Percentiles rank a stretch among this genome's conserved stretches.
phyloP scores from a whole-genome alignment of 148 eudicot species.

The Fagopyrum esculentum region DNA sequence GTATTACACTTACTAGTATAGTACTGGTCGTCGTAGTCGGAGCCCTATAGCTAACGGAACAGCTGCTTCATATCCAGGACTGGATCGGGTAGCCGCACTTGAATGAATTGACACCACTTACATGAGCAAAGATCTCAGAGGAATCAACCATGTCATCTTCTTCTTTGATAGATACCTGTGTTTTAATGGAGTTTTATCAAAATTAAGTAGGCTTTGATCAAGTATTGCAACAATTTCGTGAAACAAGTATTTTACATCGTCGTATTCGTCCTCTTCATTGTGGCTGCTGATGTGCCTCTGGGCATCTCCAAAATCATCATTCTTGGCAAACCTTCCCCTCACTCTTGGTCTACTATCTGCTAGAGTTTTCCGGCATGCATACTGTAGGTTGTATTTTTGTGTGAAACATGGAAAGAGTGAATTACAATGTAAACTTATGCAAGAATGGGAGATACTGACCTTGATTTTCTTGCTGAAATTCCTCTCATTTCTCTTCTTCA shows the following conservation, averaged over 20 bases:
- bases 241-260: slow-evolving; percentile 30
- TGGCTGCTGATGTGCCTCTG: slow-evolving; percentile 40
- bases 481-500: slow-evolving; percentile 65
- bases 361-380: slow-evolving; percentile 90
- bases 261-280: slow-evolving; percentile 67
- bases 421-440: not conserved
- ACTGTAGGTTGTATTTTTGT: slow-evolving; percentile 34
- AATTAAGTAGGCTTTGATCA: not conserved
- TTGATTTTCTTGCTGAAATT: slow-evolving; percentile 77
- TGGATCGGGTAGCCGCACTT: slow-evolving; percentile 71
- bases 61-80: slow-evolving; percentile 51
- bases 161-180: slow-evolving; percentile 47
- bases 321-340: slow-evolving; percentile 94
- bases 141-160: slow-evolving; percentile 60
- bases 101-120: slow-evolving; percentile 79
- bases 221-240: not conserved
- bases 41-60: not conserved
- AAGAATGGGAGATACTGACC: slow-evolving; percentile 23
- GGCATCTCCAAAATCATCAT: slow-evolving; percentile 54
- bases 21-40: not conserved
- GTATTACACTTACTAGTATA: slow-evolving; percentile 3
- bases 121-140: slow-evolving; percentile 72
- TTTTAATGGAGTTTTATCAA: not conserved
- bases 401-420: not conserved
- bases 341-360: slow-evolving; percentile 95